Base-by-base conservation (phyloP, 768 basidiomycete species). In the Panaeolus papilionaceus region DNA sequence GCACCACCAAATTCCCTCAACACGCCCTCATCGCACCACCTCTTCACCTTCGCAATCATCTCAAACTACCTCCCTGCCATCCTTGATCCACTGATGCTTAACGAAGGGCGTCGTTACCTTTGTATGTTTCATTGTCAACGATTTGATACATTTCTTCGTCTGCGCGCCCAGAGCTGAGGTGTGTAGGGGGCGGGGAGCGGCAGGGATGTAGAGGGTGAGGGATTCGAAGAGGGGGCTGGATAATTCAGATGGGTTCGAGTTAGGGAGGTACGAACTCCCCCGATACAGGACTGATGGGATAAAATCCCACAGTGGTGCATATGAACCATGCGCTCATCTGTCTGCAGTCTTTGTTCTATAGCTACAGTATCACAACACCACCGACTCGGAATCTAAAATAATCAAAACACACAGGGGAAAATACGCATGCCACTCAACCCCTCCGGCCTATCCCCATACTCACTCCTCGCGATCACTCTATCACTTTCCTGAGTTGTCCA, bases 281-380 rank as follows among this genome's bases (percentile, higher is more conserved):
- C 0, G 90, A 91, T 0, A 90, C 90, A 0, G 93, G 93, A 73
- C 94, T 90, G 44, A 94, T 92, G 42, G 92, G 92, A 71, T 95
- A 95, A 76, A 95, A 92, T 0, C 93, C 93, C 77, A 95, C 83
- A n/a, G n/a, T n/a, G n/a, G n/a, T n/a, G n/a, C n/a, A n/a, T n/a
- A n/a, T n/a, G n/a, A 0, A 92, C 88, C 93, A 95, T 0, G 93
- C 91, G 72, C 91, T 92, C 93, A 95, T 95, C 75, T 95, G 93
- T 0, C 93, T 1, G 23, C 93, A 94, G 73, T 95, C 93, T 75
- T 95, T 93, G 71, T 95, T 95, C 91, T 93, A 23, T n/a, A n/a
- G n/a, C n/a, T n/a, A n/a, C n/a, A n/a, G n/a, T n/a, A n/a, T n/a
- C n/a, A n/a, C n/a, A n/a, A n/a, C n/a, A n/a, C n/a, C 23, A 23